Percentiles rank a stretch among this genome's conserved stretches.
These are phyloP conservation scores for Pseudogymnoascus sp. DNA, from an alignment of 2,329 filamentous ascomycete genomes.

Conservation along the genomic window DNA sequence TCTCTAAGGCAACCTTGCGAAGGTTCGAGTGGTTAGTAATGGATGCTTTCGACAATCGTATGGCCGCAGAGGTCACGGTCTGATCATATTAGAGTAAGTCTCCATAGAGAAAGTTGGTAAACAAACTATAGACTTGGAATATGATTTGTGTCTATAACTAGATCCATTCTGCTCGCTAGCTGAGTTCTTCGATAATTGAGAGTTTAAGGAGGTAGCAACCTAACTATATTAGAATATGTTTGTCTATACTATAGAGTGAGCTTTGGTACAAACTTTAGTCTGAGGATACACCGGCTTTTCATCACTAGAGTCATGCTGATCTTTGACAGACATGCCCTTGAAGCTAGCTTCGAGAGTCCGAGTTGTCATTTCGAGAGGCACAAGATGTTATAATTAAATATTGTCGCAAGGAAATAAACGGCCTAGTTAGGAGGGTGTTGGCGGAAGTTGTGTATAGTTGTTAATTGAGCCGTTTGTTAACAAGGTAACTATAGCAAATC, in stretches of 20 bases:
- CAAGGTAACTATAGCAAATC: neutral
- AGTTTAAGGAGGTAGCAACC: neutral
- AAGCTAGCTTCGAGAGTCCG: neutral
- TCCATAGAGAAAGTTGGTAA: neutral
- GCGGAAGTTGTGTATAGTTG: neutral
- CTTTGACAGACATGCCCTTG: neutral
- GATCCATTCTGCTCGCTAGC: neutral
- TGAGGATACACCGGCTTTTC: neutral
- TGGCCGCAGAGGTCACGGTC: neutral
- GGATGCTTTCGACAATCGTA: neutral
- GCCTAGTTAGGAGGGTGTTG: neutral
- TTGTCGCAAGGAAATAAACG: neutral
- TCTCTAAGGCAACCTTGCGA: neutral
- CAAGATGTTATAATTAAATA: neutral
- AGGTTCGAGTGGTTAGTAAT: neutral
- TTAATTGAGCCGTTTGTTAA: neutral
- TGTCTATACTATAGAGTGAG: neutral
- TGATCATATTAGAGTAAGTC: neutral
- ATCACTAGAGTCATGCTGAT: neutral
- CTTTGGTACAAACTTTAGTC: neutral
- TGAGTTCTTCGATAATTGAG: neutral
- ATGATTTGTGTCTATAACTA: neutral
- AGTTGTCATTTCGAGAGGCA: neutral
- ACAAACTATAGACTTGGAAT: neutral
- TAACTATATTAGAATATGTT: neutral